Evolutionary conservation across 192 early-diverging fungal genomes (phyloP).

Genomic region (Cetraspora pellucida): DNA sequence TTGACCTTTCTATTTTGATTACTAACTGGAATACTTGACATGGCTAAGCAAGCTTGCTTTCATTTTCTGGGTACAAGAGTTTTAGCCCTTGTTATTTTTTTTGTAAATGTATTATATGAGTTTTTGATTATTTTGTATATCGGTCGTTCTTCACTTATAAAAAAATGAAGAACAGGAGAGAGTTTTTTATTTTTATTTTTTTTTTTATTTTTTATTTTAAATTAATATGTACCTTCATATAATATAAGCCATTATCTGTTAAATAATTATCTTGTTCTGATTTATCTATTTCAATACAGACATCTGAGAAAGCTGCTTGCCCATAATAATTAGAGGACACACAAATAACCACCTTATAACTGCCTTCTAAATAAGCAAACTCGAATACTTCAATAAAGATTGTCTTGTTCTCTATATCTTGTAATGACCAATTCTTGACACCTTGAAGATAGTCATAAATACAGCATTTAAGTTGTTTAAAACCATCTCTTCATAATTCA

Average conservation of each 20-base stretch:
- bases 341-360: not conserved
- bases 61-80: too few species aligned
- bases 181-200: too few species aligned
- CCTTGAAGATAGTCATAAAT: not conserved
- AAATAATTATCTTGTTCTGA: constrained; percentile 1
- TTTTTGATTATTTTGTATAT: too few species aligned
- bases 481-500: not conserved
- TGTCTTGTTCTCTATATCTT: not conserved
- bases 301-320: not conserved
- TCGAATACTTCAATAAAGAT: not conserved
- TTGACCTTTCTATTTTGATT: too few species aligned
- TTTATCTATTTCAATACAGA: not conserved
- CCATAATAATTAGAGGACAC: not conserved
- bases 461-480: not conserved
- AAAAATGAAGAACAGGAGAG: too few species aligned
- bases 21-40: too few species aligned
- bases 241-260: constrained; percentile 1
- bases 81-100: too few species aligned
- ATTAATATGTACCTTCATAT: not conserved
- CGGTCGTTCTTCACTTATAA: too few species aligned
- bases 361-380: not conserved
- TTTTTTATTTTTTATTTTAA: too few species aligned
- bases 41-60: too few species aligned
- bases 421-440: not conserved
- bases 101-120: too few species aligned